Percentiles rank a stretch among this genome's conserved stretches.
Conservation (phyloP, 2,329 filamentous ascomycete genomes). For the Cadophora gregata region DNA sequence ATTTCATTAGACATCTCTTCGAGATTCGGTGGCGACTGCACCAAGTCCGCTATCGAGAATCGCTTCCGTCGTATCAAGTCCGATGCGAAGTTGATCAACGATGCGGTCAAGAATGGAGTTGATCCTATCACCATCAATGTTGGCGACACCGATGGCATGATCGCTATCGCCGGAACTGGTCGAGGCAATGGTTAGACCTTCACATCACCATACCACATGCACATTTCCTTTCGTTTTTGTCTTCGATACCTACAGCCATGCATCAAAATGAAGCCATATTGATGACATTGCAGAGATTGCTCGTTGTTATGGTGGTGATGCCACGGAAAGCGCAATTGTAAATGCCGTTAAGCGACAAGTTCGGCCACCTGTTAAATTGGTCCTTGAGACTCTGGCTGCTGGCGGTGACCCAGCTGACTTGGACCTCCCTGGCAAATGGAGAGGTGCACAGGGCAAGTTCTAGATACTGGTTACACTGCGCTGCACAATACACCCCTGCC, state of each 20-base stretch:
- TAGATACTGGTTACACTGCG: background rate
- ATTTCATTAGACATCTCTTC: slow-evolving; percentile 35
- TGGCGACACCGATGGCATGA: slow-evolving; percentile 28
- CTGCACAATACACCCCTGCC: background rate
- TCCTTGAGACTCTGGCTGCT: slow-evolving; percentile 13
- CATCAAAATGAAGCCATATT: slow-evolving; percentile 10
- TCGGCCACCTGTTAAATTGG: slow-evolving; percentile 33
- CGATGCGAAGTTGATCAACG: slow-evolving; percentile 46
- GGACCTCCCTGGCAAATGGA: background rate
- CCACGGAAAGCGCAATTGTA: slow-evolving; percentile 36
- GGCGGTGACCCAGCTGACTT: slow-evolving; percentile 25
- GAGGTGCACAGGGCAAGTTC: background rate
- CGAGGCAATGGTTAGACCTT: slow-evolving; percentile 21
- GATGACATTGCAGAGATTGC: slow-evolving; percentile 21
- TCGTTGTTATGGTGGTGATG: slow-evolving; percentile 38
- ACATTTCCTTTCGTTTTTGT: slow-evolving; percentile 21
- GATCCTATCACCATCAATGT: slow-evolving; percentile 46
- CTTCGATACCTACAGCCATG: background rate
- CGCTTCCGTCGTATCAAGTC: slow-evolving; percentile 49
- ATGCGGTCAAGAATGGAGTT: slow-evolving; percentile 39
- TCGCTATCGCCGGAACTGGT: slow-evolving; percentile 20
- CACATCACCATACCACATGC: slow-evolving; percentile 14
- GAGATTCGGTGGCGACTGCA: slow-evolving; percentile 45
- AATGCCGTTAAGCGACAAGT: slow-evolving; percentile 43
- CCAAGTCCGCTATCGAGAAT: slow-evolving; percentile 47